A percentile compares a stretch with the other conserved stretches of the same genome.
These are phyloP conservation scores for Stephania yunnanensis DNA, from an alignment of 164 flowering plant genomes.

Conservation along the genomic window DNA sequence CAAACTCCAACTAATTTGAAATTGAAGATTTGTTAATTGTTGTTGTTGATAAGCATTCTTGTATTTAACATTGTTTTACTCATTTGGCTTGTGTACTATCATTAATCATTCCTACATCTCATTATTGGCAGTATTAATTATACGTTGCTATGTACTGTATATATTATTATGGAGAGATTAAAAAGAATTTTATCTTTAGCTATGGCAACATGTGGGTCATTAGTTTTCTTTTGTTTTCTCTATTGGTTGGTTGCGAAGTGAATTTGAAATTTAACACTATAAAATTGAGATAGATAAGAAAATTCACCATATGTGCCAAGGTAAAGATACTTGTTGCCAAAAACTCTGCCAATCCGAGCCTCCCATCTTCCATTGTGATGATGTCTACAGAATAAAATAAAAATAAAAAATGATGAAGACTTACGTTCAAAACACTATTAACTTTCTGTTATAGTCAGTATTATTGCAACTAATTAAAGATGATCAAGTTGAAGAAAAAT, in stretches of 20 bases:
- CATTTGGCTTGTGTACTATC: neutral
- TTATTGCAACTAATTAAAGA: too few relatives aligned
- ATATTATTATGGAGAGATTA: neutral
- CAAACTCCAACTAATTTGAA: too few relatives aligned
- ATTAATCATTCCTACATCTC: neutral
- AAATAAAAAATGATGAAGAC: too few relatives aligned
- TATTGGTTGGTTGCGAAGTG: neutral
- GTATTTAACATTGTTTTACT: neutral
- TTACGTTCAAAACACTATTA: too few relatives aligned
- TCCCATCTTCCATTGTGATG: constrained; percentile 99
- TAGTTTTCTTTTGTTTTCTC: neutral
- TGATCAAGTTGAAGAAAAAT: too few relatives aligned
- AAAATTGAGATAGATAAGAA: neutral
- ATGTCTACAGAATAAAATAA: constrained; percentile 40
- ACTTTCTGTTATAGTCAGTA: too few relatives aligned
- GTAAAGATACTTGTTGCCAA: constrained; percentile 92
- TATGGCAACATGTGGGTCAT: neutral
- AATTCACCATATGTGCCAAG: constrained; percentile 90
- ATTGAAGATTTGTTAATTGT: too few relatives aligned
- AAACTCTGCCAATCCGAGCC: constrained; percentile 91
- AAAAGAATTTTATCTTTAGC: neutral
- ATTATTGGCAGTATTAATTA: neutral
- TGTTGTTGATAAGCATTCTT: neutral
- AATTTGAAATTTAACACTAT: too few relatives aligned
- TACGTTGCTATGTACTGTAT: too few relatives aligned